Conservation (phyloP, 148 eudicot genomes). For the Limonium bicolor region DNA sequence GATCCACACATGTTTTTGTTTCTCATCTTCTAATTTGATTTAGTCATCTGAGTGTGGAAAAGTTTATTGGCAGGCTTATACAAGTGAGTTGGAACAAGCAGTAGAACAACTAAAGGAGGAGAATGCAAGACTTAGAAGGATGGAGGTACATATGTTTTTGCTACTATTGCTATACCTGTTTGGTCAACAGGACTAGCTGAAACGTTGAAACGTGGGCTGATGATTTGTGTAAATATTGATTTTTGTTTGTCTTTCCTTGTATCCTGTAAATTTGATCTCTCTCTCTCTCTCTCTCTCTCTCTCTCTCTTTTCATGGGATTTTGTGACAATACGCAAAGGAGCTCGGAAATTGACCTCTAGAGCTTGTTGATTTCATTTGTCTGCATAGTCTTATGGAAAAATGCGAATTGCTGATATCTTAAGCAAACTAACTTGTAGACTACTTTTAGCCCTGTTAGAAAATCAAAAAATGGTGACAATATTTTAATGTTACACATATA, state of each 20-base stretch:
- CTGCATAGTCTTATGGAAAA: too few relatives aligned
- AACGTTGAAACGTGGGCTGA: neutral
- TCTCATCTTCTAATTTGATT: neutral
- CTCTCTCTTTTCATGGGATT: neutral
- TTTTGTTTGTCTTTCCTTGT: neutral
- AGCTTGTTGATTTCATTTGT: too few relatives aligned
- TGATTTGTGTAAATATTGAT: neutral
- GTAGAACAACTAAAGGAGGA: constrained; percentile 10
- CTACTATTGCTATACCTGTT: neutral
- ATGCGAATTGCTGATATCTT: too few relatives aligned
- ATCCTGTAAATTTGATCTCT: neutral
- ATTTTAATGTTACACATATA: too few relatives aligned
- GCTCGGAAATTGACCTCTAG: too few relatives aligned
- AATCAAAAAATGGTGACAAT: too few relatives aligned
- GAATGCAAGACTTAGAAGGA: constrained; percentile 16
- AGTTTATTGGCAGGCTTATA: constrained; percentile 16
- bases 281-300: too few relatives aligned
- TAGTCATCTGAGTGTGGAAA: neutral
- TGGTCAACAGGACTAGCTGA: neutral
- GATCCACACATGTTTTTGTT: neutral
- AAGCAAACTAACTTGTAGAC: too few relatives aligned
- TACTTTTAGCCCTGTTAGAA: too few relatives aligned
- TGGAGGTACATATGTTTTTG: constrained; percentile 10
- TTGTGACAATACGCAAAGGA: too few relatives aligned
- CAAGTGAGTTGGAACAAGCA: constrained; percentile 17